phyloP scores from a whole-genome alignment of 371 early-diverging fungal species.

The Conidiobolus incongruus region DNA sequence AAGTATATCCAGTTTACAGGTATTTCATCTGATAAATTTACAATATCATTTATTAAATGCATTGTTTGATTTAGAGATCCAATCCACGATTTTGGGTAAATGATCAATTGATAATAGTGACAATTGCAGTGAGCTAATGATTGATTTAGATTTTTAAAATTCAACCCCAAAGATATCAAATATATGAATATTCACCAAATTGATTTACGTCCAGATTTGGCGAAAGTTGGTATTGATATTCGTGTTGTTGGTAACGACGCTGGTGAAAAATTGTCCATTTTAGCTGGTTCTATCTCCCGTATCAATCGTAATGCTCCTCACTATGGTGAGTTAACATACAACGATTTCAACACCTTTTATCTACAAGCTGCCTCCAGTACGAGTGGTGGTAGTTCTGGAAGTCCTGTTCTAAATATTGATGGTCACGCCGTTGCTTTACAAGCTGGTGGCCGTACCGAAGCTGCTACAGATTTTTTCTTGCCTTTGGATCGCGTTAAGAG shows the following conservation, averaged over 20 bases:
- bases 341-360: slow-evolving; percentile 18
- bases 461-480: slow-evolving; percentile 83
- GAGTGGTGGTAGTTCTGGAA: slow-evolving; percentile 66
- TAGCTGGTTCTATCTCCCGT: slow-evolving; percentile 52
- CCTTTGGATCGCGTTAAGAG: slow-evolving; percentile 64
- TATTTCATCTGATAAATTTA: neutral
- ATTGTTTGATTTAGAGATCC: slow-evolving; percentile 22
- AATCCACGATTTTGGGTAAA: slow-evolving; percentile 77
- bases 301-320: slow-evolving; percentile 52
- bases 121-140: neutral
- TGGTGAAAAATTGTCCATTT: slow-evolving; percentile 54
- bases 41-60: neutral
- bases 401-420: slow-evolving; percentile 77
- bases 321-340: slow-evolving; percentile 37
- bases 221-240: slow-evolving; percentile 57
- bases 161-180: slow-evolving; percentile 47
- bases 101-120: neutral
- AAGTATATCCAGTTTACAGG: slow-evolving; percentile 50
- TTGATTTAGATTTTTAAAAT: slow-evolving; percentile 44
- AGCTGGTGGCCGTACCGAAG: slow-evolving; percentile 52
- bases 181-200: slow-evolving; percentile 45
- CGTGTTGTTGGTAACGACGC: slow-evolving; percentile 68
- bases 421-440: slow-evolving; percentile 85
- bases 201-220: slow-evolving; percentile 38
- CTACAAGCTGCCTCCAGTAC: slow-evolving; percentile 51